Evolutionary conservation across 208 protist genomes (phyloP).

Genomic region (Trypanosoma congolense): DNA sequence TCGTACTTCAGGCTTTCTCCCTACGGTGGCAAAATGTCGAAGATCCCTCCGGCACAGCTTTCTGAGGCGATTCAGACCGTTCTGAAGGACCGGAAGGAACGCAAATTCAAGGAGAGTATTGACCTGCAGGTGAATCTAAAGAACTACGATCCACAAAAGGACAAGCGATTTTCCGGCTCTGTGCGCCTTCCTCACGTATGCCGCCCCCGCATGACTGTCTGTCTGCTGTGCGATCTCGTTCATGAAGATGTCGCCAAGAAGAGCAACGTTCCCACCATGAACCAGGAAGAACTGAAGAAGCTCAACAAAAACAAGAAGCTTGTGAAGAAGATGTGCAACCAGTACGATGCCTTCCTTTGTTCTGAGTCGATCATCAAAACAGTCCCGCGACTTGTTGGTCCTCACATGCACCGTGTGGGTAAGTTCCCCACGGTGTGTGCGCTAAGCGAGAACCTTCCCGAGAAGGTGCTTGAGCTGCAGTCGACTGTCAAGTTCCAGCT

Average conservation of each 20-base stretch:
- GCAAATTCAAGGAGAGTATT: slow-evolving; percentile 98
- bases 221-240: slow-evolving; percentile 95
- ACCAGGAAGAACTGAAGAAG: slow-evolving; percentile 98
- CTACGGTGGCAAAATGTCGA: slow-evolving; percentile 56
- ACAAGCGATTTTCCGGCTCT: slow-evolving; percentile 99
- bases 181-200: slow-evolving; percentile 93
- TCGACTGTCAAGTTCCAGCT: slow-evolving; percentile 98
- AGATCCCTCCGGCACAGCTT: slow-evolving; percentile 76
- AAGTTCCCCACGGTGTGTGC: slow-evolving; percentile 98
- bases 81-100: slow-evolving; percentile 69
- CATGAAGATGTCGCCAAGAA: slow-evolving; percentile 96
- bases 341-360: slow-evolving; percentile 98
- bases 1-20: background rate
- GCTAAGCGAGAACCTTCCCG: slow-evolving; percentile 88
- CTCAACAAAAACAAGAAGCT: slow-evolving; percentile 99
- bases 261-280: slow-evolving; percentile 90
- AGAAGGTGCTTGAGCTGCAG: slow-evolving; percentile 94
- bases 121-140: slow-evolving; percentile 99
- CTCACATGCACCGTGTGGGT: slow-evolving; percentile 98
- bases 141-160: slow-evolving; percentile 99
- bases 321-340: slow-evolving; percentile 98
- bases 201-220: slow-evolving; percentile 93
- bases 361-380: slow-evolving; percentile 96
- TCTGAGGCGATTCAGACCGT: slow-evolving; percentile 83
- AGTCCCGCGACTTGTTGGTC: slow-evolving; percentile 94